Conservation (phyloP, 2,329 filamentous ascomycete species). For the Phialophora expanda region DNA sequence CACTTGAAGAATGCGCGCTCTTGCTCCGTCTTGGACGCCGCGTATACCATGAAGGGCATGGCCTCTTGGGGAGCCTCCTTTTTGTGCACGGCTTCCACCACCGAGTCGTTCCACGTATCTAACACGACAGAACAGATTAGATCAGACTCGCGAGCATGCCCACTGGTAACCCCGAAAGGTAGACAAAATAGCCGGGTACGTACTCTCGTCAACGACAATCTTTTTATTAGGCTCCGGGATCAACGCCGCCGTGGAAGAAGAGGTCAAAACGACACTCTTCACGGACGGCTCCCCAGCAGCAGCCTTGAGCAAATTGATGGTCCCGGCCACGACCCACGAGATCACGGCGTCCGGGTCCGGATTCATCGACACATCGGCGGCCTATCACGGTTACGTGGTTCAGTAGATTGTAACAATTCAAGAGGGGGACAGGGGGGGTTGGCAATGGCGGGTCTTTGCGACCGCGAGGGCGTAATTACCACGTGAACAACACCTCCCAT, state of each 20-base stretch:
- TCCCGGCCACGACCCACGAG: slow-evolving; percentile 34
- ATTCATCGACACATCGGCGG: slow-evolving; percentile 43
- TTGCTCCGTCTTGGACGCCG: slow-evolving; percentile 48
- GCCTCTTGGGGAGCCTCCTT: slow-evolving; percentile 44
- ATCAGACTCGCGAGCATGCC: too few species aligned
- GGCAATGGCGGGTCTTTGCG: background rate
- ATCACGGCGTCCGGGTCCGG: slow-evolving; percentile 50
- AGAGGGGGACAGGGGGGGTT: background rate
- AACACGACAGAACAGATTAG: slow-evolving; percentile 9
- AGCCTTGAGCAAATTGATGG: slow-evolving; percentile 16
- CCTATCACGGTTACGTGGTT: slow-evolving; percentile 1
- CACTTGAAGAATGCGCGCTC: slow-evolving; percentile 51
- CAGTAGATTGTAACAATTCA: background rate
- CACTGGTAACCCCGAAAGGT: background rate
- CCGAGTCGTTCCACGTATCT: slow-evolving; percentile 47
- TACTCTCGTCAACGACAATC: slow-evolving; percentile 40
- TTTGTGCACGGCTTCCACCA: slow-evolving; percentile 43
- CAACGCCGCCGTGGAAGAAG: slow-evolving; percentile 32
- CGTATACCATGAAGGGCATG: slow-evolving; percentile 44
- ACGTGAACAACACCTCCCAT: slow-evolving; percentile 48
- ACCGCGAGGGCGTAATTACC: slow-evolving; percentile 8
- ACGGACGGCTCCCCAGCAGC: slow-evolving; percentile 40
- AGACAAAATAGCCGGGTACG: background rate
- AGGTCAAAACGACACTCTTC: slow-evolving; percentile 36
- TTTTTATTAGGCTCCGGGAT: slow-evolving; percentile 48